phyloP scores from a whole-genome alignment of 228 moss, liverwort and hornwort genomes.

The Sphagnum fallax region DNA sequence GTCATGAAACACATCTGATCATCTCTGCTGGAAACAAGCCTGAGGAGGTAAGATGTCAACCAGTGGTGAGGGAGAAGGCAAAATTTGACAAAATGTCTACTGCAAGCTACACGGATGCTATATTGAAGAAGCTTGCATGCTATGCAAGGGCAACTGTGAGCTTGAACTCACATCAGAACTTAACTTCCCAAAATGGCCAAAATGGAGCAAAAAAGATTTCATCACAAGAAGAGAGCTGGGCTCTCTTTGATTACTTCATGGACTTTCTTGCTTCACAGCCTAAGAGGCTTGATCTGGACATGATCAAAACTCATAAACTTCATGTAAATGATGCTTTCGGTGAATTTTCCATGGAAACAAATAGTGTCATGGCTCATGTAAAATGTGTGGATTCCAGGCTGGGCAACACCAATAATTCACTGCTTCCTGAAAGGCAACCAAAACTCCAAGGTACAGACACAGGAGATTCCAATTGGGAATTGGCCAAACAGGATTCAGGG shows the following conservation, averaged over 20 bases:
- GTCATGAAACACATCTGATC: background rate
- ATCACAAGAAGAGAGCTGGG: slow-evolving; percentile 33
- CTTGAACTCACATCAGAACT: slow-evolving; percentile 20
- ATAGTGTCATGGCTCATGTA: slow-evolving; percentile 16
- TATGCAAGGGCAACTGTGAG: slow-evolving; percentile 24
- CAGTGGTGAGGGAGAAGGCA: slow-evolving; percentile 4
- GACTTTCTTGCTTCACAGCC: slow-evolving; percentile 46
- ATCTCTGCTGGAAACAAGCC: slow-evolving; percentile 6
- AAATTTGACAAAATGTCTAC: slow-evolving; percentile 4
- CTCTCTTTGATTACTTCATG: slow-evolving; percentile 49
- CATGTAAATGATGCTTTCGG: slow-evolving; percentile 36
- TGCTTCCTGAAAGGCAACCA: too few species aligned
- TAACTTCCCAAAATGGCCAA: background rate
- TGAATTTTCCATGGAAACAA: slow-evolving; percentile 19
- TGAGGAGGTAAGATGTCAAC: slow-evolving; percentile 1
- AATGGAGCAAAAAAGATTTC: slow-evolving; percentile 23
- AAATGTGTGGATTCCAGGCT: slow-evolving; percentile 40
- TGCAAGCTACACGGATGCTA: slow-evolving; percentile 16
- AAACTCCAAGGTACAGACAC: too few species aligned
- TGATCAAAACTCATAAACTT: slow-evolving; percentile 17
- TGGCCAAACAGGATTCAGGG: too few species aligned
- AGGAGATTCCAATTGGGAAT: too few species aligned
- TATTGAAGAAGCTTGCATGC: slow-evolving; percentile 24
- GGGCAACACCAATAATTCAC: slow-evolving; percentile 45
- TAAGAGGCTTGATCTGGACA: slow-evolving; percentile 33